Base-by-base conservation (phyloP, 2,329 filamentous ascomycete species). In the Aspergillus ruber region DNA sequence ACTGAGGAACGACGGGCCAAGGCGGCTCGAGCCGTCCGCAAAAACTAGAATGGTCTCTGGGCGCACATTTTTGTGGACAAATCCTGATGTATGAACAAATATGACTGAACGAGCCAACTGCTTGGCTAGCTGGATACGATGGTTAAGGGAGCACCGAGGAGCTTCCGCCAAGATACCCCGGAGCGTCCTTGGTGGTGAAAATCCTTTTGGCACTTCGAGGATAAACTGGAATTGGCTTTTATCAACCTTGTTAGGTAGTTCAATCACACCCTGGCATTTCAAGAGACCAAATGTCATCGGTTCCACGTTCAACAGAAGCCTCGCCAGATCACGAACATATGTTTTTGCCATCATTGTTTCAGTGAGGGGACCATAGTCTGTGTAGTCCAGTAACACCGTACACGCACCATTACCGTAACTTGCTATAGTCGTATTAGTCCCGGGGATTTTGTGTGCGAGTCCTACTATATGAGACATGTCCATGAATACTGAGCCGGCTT, bases 1-100 rank as follows among this genome's bases (percentile, higher is more conserved):
- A 5, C 75, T 50, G 0, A 79, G 65, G 43, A 70, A 76, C 1
- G 61, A 53, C 1, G 50, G 50, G 3, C 59, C 59, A 0, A 69
- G 42, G 0, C 15, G 42, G 15, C 5, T 51, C 4, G 48, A 20
- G 4, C 42, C 21, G 20, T 61, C 50, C 10, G 56, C 29, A 32
- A 65, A 58, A 13, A 68, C 18, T 1, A 68, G 6, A 7, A 67
- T 53, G 4, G 58, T 66, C 45, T 68, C 64, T 0, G 65, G 62
- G 9, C 64, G 58, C 29, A 69, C 62, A 35, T 60, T 61, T 44
- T 69, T 69, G 49, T 69, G 65, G 0, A 68, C 65, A 41, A 69
- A 63, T 1, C 52, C 51, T 4, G 50, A 35, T 0, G 52, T 53
- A 45, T 67, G 63, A 4, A 66, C 45, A 43, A 51, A 67, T 15